phyloP scores from a whole-genome alignment of 192 early-diverging fungal genomes.

The Dissophora ornata region DNA sequence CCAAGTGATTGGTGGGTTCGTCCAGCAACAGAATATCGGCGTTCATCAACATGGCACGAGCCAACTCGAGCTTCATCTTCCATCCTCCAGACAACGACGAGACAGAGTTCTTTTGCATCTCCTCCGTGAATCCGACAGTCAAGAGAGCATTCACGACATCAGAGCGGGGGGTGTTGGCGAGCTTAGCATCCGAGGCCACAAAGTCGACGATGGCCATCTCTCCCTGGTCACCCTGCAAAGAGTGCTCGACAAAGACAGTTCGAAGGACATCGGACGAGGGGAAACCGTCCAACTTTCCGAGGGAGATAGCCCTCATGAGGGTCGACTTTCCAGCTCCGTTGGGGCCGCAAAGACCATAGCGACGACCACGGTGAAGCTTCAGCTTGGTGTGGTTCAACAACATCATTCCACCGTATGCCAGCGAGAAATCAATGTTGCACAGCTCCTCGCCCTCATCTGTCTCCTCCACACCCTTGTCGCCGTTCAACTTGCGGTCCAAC shows the following conservation, averaged over 20 bases:
- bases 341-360: constrained; percentile 84
- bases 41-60: constrained; percentile 87
- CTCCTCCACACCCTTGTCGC: constrained; percentile 52
- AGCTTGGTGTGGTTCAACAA: constrained; percentile 75
- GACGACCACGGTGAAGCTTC: constrained; percentile 76
- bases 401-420: constrained; percentile 87
- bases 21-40: constrained; percentile 88
- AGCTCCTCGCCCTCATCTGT: constrained; percentile 67
- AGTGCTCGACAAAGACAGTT: constrained; percentile 86
- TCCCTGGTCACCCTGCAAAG: constrained; percentile 76
- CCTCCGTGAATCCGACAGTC: constrained; percentile 76
- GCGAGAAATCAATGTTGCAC: constrained; percentile 84
- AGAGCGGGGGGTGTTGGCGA: constrained; percentile 65
- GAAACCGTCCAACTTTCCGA: constrained; percentile 87
- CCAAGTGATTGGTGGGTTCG: constrained; percentile 90
- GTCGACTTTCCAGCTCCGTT: constrained; percentile 91
- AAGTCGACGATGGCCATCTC: constrained; percentile 80
- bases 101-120: constrained; percentile 72
- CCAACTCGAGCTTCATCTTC: constrained; percentile 93
- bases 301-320: constrained; percentile 86
- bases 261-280: constrained; percentile 67
- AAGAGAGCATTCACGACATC: constrained; percentile 64
- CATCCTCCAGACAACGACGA: constrained; percentile 85
- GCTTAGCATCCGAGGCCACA: constrained; percentile 66
- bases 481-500: constrained; percentile 61